phyloP scores from a whole-genome alignment of 768 basidiomycete genomes.

The Boletus edulis region DNA sequence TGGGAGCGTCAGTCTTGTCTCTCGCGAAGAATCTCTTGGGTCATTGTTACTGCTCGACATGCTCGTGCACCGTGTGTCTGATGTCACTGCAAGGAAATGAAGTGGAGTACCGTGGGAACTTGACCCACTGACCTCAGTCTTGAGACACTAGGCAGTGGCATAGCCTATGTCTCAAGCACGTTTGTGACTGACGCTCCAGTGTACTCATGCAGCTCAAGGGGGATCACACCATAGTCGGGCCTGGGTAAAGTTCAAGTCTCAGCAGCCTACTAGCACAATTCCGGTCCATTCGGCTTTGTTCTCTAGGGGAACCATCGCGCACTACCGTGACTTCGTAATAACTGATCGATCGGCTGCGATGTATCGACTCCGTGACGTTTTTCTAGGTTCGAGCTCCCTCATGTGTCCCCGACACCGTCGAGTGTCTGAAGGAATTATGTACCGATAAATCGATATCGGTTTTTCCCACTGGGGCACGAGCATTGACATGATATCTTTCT shows the following conservation, averaged over 20 bases:
- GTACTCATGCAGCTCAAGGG: too few species aligned
- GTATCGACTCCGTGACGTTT: neutral
- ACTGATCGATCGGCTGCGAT: neutral
- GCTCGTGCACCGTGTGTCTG: conserved; percentile 5
- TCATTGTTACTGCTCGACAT: conserved; percentile 46
- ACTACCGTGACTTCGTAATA: neutral
- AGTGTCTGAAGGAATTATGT: too few species aligned
- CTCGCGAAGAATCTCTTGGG: conserved; percentile 64
- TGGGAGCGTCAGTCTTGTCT: conserved; percentile 56
- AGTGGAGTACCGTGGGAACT: conserved; percentile 3
- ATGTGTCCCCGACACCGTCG: too few species aligned
- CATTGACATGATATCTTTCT: neutral
- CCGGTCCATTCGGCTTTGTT: neutral
- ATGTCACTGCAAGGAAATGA: conserved; percentile 2
- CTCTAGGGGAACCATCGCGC: neutral
- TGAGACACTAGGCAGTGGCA: too few species aligned
- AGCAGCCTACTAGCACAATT: neutral
- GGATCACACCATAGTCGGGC: too few species aligned
- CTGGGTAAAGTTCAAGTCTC: neutral
- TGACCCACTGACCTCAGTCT: too few species aligned
- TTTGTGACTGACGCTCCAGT: too few species aligned
- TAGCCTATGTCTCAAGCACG: too few species aligned
- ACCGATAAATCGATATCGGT: too few species aligned
- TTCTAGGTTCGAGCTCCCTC: neutral
- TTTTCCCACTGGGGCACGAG: neutral